Evolutionary conservation across 2,329 filamentous ascomycete species (phyloP).

Genomic region (Aspergillus chevalieri): DNA sequence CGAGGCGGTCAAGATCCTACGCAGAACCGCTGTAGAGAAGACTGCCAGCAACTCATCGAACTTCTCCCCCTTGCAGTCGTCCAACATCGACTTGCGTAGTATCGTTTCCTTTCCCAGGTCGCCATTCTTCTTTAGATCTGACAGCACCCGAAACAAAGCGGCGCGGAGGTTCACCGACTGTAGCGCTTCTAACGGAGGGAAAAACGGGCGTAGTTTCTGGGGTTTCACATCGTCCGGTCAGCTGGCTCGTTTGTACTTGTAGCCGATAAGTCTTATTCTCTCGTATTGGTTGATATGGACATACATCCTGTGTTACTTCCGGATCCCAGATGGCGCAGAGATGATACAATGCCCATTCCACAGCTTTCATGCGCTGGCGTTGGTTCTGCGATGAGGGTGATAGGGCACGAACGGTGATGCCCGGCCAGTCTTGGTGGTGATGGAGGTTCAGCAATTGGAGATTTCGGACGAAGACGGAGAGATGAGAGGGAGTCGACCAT

Average conservation of each 20-base stretch:
- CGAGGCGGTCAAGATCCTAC: slow-evolving; percentile 54
- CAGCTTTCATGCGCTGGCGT: slow-evolving; percentile 72
- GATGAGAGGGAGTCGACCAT: slow-evolving; percentile 45
- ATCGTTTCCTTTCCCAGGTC: slow-evolving; percentile 71
- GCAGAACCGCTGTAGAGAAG: slow-evolving; percentile 78
- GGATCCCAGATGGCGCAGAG: slow-evolving; percentile 80
- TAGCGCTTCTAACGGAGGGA: slow-evolving; percentile 80
- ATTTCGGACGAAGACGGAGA: slow-evolving; percentile 72
- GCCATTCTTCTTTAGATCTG: slow-evolving; percentile 82
- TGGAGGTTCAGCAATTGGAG: slow-evolving; percentile 78
- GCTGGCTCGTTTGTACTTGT: slow-evolving; percentile 5
- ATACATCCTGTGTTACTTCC: slow-evolving; percentile 65
- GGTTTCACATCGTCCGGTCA: slow-evolving; percentile 3
- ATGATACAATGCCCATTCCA: slow-evolving; percentile 88
- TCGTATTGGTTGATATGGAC: neutral
- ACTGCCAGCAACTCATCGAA: slow-evolving; percentile 78
- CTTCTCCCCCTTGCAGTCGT: slow-evolving; percentile 89
- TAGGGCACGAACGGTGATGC: slow-evolving; percentile 65
- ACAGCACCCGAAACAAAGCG: slow-evolving; percentile 72
- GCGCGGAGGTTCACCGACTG: slow-evolving; percentile 87
- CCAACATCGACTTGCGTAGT: slow-evolving; percentile 88
- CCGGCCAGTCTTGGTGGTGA: slow-evolving; percentile 70
- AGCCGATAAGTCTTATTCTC: neutral
- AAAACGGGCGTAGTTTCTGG: slow-evolving; percentile 83
- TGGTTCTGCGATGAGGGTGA: slow-evolving; percentile 64